These are phyloP conservation scores for Trichoderma gracile DNA, from an alignment of 2,329 filamentous ascomycete species.

Conservation along the genomic window DNA sequence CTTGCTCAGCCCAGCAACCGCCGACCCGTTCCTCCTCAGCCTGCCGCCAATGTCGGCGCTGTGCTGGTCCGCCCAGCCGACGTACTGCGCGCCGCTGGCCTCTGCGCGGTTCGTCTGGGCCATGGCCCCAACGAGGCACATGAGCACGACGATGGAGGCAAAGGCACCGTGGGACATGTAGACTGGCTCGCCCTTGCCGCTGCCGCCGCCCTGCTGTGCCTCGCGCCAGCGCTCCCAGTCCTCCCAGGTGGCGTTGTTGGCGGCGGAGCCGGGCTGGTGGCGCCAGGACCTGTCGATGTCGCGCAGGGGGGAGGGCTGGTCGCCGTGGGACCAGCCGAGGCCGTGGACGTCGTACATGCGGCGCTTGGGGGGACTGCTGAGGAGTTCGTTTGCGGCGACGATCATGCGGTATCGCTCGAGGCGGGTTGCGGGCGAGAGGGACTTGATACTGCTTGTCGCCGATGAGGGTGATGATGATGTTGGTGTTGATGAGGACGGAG, in stretches of 20 bases:
- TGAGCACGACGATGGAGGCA: conserved; percentile 63
- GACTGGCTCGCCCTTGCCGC: conserved; percentile 49
- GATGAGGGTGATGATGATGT: conserved; percentile 6
- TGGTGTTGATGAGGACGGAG: background rate
- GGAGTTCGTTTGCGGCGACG: conserved; percentile 82
- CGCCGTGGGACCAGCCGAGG: conserved; percentile 71
- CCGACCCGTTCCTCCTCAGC: conserved; percentile 54
- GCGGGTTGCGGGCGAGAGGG: conserved; percentile 55
- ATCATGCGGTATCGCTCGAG: conserved; percentile 90
- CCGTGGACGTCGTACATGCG: conserved; percentile 81
- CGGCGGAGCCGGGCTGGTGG: conserved; percentile 48
- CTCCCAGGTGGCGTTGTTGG: conserved; percentile 90
- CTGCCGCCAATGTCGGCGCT: conserved; percentile 65
- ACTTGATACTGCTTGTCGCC: background rate
- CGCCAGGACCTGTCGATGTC: conserved; percentile 53
- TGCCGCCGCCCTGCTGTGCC: conserved; percentile 44
- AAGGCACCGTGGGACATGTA: conserved; percentile 82
- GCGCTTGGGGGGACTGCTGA: conserved; percentile 78
- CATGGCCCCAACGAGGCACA: conserved; percentile 69
- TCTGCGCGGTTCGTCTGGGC: conserved; percentile 71
- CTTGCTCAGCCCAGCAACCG: conserved; percentile 53
- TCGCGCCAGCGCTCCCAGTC: conserved; percentile 88
- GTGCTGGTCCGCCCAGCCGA: conserved; percentile 67
- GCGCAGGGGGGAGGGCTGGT: conserved; percentile 51
- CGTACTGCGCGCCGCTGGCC: conserved; percentile 59